phyloP scores from a whole-genome alignment of 768 basidiomycete species.

The Rubroboletus satanas region DNA sequence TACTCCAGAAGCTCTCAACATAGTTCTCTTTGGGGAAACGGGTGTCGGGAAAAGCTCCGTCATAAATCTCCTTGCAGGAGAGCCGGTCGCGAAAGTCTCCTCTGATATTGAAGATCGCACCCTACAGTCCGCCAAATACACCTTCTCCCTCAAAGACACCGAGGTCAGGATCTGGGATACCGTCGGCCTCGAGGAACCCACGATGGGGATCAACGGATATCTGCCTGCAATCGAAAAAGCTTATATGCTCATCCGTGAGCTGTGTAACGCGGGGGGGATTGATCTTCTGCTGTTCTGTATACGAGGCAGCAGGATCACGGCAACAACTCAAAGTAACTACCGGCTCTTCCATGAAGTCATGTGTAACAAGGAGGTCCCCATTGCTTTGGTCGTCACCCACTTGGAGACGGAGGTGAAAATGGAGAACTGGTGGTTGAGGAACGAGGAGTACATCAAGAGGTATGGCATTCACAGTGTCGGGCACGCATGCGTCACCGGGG shows the following conservation, averaged over 20 bases:
- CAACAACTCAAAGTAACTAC: slow-evolving; percentile 36
- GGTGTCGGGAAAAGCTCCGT: slow-evolving; percentile 43
- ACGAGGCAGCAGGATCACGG: slow-evolving; percentile 31
- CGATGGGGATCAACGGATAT: slow-evolving; percentile 27
- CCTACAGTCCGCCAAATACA: slow-evolving; percentile 27
- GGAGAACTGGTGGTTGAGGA: slow-evolving; percentile 36
- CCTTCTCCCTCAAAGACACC: slow-evolving; percentile 3
- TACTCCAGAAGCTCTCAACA: slow-evolving; percentile 17
- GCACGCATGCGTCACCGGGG: slow-evolving; percentile 42
- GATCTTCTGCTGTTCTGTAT: slow-evolving; percentile 39
- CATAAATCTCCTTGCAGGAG: slow-evolving; percentile 39
- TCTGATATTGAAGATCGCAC: slow-evolving; percentile 34
- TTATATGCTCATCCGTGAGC: slow-evolving; percentile 21
- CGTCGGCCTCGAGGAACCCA: slow-evolving; percentile 30
- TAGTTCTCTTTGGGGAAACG: slow-evolving; percentile 31
- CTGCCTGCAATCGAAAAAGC: slow-evolving; percentile 30
- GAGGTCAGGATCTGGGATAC: slow-evolving; percentile 29
- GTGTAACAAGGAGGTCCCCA: slow-evolving; percentile 37
- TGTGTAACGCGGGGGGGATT: slow-evolving; percentile 25
- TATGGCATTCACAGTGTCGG: slow-evolving; percentile 30
- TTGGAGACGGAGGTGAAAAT: slow-evolving; percentile 35
- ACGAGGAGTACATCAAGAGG: slow-evolving; percentile 20
- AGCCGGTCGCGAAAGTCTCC: slow-evolving; percentile 29
- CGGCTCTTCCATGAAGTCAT: slow-evolving; percentile 38
- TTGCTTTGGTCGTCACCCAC: slow-evolving; percentile 38